A percentile compares a stretch with the other conserved stretches of the same genome.
These are phyloP conservation scores for Pseudocercospora vitis DNA, from an alignment of 2,329 filamentous ascomycete species.

Conservation along the genomic window DNA sequence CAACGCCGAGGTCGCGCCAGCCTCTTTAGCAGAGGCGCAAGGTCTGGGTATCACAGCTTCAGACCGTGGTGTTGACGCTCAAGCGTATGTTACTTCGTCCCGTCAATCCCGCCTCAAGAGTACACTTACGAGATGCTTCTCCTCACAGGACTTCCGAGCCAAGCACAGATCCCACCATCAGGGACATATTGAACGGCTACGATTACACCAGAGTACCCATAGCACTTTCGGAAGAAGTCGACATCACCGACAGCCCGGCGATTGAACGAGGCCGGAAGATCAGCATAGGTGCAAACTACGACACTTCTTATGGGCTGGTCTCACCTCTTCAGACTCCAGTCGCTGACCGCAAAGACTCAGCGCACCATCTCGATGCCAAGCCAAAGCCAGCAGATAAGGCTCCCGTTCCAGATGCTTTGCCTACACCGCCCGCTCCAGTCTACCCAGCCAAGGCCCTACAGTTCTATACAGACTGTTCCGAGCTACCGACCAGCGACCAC, in stretches of 20 bases:
- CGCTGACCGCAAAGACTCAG: background rate
- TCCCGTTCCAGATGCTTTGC: constrained; percentile 11
- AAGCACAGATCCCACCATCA: constrained; percentile 30
- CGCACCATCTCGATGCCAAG: background rate
- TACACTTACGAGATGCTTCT: constrained; percentile 39
- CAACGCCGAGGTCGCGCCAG: constrained; percentile 14
- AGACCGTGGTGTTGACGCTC: constrained; percentile 27
- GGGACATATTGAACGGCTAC: constrained; percentile 32
- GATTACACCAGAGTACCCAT: constrained; percentile 27
- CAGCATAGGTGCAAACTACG: constrained; percentile 1
- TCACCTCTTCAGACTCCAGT: constrained; percentile 15
- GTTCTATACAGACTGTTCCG: constrained; percentile 23
- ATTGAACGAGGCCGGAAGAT: constrained; percentile 3
- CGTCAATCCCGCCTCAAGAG: constrained; percentile 33
- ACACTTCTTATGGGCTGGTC: constrained; percentile 9
- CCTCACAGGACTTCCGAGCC: constrained; percentile 28
- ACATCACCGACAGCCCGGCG: constrained; percentile 14
- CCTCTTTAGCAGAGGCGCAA: constrained; percentile 11
- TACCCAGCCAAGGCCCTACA: constrained; percentile 14
- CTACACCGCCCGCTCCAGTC: constrained; percentile 22
- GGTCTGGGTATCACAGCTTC: constrained; percentile 18
- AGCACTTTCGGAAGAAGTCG: constrained; percentile 7
- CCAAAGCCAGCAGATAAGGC: background rate
- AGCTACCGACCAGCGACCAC: constrained; percentile 34
- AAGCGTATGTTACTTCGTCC: constrained; percentile 36